phyloP scores from a whole-genome alignment of 768 basidiomycete genomes.

The Pholiota microspora region DNA sequence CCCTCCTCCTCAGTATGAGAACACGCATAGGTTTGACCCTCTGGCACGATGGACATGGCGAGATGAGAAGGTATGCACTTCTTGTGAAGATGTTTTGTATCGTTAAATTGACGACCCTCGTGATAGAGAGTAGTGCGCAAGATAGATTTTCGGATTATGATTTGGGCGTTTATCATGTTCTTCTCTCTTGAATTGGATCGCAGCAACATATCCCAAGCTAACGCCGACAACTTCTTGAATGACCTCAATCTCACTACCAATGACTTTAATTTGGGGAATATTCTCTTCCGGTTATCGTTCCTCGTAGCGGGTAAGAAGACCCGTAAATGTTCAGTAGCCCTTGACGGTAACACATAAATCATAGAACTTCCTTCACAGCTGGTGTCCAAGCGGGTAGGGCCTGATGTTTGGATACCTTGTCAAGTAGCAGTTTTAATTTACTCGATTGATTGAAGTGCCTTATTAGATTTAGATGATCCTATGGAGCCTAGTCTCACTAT shows the following conservation, averaged over 20 bases:
- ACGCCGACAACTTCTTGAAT: slow-evolving; percentile 65
- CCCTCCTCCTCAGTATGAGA: slow-evolving; percentile 56
- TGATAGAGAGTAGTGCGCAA: slow-evolving; percentile 51
- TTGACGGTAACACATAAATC: background rate
- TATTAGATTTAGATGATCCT: slow-evolving; percentile 40
- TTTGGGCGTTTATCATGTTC: slow-evolving; percentile 66
- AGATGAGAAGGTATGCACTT: slow-evolving; percentile 51
- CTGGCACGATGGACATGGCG: slow-evolving; percentile 68
- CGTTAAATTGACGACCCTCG: background rate
- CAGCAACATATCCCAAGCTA: slow-evolving; percentile 62
- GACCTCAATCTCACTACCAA: slow-evolving; percentile 62
- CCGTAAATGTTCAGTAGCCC: background rate
- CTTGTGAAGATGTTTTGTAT: background rate
- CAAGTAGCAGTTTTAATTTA: slow-evolving; percentile 35
- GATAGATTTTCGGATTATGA: slow-evolving; percentile 57
- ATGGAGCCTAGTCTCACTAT: slow-evolving; percentile 55
- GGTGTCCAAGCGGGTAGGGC: slow-evolving; percentile 64
- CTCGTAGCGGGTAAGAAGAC: slow-evolving; percentile 34
- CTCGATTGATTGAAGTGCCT: background rate
- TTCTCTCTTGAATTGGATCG: slow-evolving; percentile 59
- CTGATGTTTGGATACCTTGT: slow-evolving; percentile 63
- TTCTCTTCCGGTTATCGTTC: slow-evolving; percentile 49
- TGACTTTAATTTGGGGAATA: slow-evolving; percentile 65
- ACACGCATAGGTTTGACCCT: slow-evolving; percentile 63
- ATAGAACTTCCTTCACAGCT: slow-evolving; percentile 65